These are phyloP conservation scores for Pseudocercospora eumusae DNA, from an alignment of 2,329 filamentous ascomycete genomes.

Conservation along the genomic window DNA sequence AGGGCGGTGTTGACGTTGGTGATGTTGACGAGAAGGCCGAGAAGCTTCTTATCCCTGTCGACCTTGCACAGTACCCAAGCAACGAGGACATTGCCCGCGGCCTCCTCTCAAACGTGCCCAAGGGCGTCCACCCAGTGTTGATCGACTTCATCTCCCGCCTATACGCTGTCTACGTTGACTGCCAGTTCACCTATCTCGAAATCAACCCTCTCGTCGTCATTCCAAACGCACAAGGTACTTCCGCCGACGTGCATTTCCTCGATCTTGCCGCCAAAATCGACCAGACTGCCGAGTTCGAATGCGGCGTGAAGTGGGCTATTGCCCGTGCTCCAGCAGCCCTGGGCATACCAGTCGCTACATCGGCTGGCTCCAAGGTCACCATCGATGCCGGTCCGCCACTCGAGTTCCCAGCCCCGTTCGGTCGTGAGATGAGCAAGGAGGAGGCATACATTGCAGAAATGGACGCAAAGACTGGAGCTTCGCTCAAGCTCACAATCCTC, in stretches of 20 bases:
- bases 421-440: constrained; percentile 97
- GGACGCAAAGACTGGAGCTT: constrained; percentile 98
- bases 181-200: constrained; percentile 99
- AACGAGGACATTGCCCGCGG: constrained; percentile 87
- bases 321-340: constrained; percentile 87
- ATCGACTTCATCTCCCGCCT: constrained; percentile 98
- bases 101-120: constrained; percentile 88
- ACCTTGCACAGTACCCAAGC: constrained; percentile 90
- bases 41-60: constrained; percentile 96
- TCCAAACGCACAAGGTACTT: constrained; percentile 88
- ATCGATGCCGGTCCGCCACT: constrained; percentile 96
- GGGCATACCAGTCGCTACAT: constrained; percentile 67
- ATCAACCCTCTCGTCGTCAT: constrained; percentile 99
- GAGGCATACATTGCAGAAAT: constrained; percentile 99
- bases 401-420: constrained; percentile 98
- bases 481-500: constrained; percentile 94
- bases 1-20: constrained; percentile 98
- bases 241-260: constrained; percentile 94
- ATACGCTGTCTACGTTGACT: constrained; percentile 98
- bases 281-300: constrained; percentile 99
- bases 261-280: constrained; percentile 98
- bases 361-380: constrained; percentile 73
- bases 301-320: constrained; percentile 97
- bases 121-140: constrained; percentile 95
- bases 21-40: constrained; percentile 99